Percentiles rank a stretch among this genome's conserved stretches.
These are phyloP conservation scores for Phytophthora pini DNA, from an alignment of 352 stramenopile genomes.

Conservation along the genomic window DNA sequence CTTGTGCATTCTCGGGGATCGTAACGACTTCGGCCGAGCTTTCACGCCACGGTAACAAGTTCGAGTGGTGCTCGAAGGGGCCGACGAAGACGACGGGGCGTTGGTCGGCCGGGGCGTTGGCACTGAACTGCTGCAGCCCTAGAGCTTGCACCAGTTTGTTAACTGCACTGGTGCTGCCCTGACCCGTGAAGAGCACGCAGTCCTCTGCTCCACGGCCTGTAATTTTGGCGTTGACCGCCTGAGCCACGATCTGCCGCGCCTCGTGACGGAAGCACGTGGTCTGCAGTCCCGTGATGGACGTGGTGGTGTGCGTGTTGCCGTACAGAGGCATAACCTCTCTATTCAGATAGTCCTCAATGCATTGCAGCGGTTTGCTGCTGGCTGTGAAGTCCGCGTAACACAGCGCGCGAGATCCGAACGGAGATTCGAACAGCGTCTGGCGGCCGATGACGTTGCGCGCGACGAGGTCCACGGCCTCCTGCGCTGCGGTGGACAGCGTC, in stretches of 20 bases:
- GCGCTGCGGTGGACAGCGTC: conserved; percentile 13
- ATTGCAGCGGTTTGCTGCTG: conserved; percentile 85
- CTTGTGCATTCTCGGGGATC: conserved; percentile 62
- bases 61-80: conserved; percentile 98
- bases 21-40: conserved; percentile 79
- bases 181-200: conserved; percentile 95
- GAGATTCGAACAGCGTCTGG: conserved; percentile 58
- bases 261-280: conserved; percentile 96
- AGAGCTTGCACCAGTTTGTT: conserved; percentile 82
- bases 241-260: conserved; percentile 93
- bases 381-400: conserved; percentile 97
- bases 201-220: conserved; percentile 91
- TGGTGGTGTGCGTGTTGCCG: conserved; percentile 97
- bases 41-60: conserved; percentile 97
- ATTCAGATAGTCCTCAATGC: conserved; percentile 92
- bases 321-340: conserved; percentile 93
- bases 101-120: conserved; percentile 6
- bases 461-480: conserved; percentile 46
- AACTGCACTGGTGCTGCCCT: conserved; percentile 85
- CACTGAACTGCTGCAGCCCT: conserved; percentile 48
- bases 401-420: conserved; percentile 78
- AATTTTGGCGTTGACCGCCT: conserved; percentile 91
- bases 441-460: conserved; percentile 55
- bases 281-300: conserved; percentile 75
- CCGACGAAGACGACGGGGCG: conserved; percentile 91